Base-by-base conservation (phyloP, 164 flowering plant species). In the Paratinospora sagittata region DNA sequence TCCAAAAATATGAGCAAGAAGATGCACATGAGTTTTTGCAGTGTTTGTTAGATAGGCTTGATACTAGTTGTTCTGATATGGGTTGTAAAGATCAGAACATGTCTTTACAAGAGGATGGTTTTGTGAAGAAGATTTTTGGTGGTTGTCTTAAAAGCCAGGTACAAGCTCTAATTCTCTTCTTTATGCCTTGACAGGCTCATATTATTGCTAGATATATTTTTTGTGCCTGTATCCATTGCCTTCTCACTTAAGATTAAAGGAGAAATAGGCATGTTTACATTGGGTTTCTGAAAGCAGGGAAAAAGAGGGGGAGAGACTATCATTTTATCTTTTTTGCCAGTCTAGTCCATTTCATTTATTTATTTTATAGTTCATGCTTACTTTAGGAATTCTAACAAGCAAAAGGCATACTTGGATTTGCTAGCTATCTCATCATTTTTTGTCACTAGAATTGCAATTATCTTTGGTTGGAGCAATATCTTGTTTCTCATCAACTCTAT, bases 11-110 rank as follows among this genome's bases (percentile, higher is more conserved):
- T 71, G 81, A 85, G 71, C 99, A 92, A 76, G 98, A 92, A 82
- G 99, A 95, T 89, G 99, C 99, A 52, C 99, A 95, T 84, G 99
- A 92, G 68, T 95, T 91, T 72, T 75, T 92, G 67, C 94, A 90
- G 49, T 85, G 88, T 80, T 81, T 92, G 68, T 73, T 95, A 75
- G 97, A 91, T 77, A 89, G 75, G 74, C 86, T 95, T 65, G 95
- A 88, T 64, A 78, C 80, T 19, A 78, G 82, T 67, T 78, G 77
- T 69, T 65, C 70, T 66, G 78, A 76, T 65, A 49, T 64, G 11
- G 71, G 37, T n/a, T 1, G 9, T 14, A 60, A 63, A 58, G 76
- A 71, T 21, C 27, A 23, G 7, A 33, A 23, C 26, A 14, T 21
- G 39, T 63, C 83, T 64, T 45, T 77, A 1, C 52, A 61, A 57